Evolutionary conservation across 2,329 filamentous ascomycete genomes (phyloP).

Genomic region (Aspergillus calidoustus): DNA sequence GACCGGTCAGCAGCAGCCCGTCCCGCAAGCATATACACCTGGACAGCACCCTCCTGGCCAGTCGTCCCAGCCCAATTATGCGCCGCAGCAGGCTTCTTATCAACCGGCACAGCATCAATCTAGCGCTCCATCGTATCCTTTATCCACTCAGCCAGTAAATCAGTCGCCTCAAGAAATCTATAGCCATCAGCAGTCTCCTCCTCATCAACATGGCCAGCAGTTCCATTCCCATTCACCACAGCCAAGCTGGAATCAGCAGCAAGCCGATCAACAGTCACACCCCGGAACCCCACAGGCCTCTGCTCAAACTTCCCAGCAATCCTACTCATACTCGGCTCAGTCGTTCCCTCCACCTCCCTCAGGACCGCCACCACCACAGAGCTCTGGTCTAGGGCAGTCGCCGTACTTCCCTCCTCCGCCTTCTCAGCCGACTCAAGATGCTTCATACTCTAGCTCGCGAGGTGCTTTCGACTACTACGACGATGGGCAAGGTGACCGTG

Average conservation of each 20-base stretch:
- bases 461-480: slow-evolving; percentile 41
- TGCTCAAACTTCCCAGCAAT: slow-evolving; percentile 18
- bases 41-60: neutral
- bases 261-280: slow-evolving; percentile 10
- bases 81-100: neutral
- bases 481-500: slow-evolving; percentile 38
- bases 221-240: slow-evolving; percentile 2
- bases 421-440: slow-evolving; percentile 38
- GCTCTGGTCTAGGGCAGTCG: slow-evolving; percentile 32
- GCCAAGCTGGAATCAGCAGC: slow-evolving; percentile 8
- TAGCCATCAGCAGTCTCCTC: slow-evolving; percentile 11
- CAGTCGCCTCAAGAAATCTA: neutral
- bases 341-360: slow-evolving; percentile 47
- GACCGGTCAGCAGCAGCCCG: neutral
- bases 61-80: slow-evolving; percentile 1
- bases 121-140: neutral
- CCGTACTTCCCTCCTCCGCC: slow-evolving; percentile 51
- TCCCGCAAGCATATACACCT: neutral
- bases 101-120: neutral
- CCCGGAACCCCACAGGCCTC: slow-evolving; percentile 13
- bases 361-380: slow-evolving; percentile 31
- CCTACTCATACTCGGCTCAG: slow-evolving; percentile 37
- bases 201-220: neutral
- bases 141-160: neutral
- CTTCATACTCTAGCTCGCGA: slow-evolving; percentile 37